Base-by-base conservation (phyloP, 2,329 filamentous ascomycete genomes). In the Dothistroma pini region DNA sequence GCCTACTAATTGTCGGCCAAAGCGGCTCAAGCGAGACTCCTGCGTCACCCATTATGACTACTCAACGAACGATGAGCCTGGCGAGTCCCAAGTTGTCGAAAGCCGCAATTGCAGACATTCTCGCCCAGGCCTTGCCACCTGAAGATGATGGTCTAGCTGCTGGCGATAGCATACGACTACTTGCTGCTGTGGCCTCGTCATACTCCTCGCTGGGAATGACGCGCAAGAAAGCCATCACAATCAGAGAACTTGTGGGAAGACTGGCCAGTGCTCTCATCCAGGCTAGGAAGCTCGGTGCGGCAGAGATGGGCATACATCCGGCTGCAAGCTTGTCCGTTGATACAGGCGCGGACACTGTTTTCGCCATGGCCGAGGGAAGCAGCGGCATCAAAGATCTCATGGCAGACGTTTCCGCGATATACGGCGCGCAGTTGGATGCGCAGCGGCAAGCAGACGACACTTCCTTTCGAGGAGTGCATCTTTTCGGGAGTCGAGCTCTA, bases 271-370 rank as follows among this genome's bases (percentile, higher is more conserved):
- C 90, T 2, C 81, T 99, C 9, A 88, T 96, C 4, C 91, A 97
- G 75, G 95, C 95, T 16, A 85, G 95, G 44, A 97, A 96, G 52
- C 84, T 93, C 53, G 93, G 93, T 34, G 95, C 95, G 47, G 93
- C 95, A n/a, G 95, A 97, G 72, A 90, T 95, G 70, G 95, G 93
- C 3, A 91, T 99, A 38, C 93, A 97, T 76, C 95, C 95, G 47
- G 93, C 93, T 19, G 91, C 93, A 10, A 93, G 91, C 0, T 79
- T 97, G 55, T 87, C 91, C 29, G 87, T 88, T 12, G 78, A 95
- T 32, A 89, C 86, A 65, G 69, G 65, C n/a, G 54, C 61, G 4
- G 65, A 68, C n/a, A 62, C 57, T 4, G 56, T 71, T 7, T 31
- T 65, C 9, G 54, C 56, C 11, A 59, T 58, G 14, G 63, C 62